Evolutionary conservation across 495 filamentous ascomycete species (phyloP).

Genomic region (Thermothielavioides terrestris): DNA sequence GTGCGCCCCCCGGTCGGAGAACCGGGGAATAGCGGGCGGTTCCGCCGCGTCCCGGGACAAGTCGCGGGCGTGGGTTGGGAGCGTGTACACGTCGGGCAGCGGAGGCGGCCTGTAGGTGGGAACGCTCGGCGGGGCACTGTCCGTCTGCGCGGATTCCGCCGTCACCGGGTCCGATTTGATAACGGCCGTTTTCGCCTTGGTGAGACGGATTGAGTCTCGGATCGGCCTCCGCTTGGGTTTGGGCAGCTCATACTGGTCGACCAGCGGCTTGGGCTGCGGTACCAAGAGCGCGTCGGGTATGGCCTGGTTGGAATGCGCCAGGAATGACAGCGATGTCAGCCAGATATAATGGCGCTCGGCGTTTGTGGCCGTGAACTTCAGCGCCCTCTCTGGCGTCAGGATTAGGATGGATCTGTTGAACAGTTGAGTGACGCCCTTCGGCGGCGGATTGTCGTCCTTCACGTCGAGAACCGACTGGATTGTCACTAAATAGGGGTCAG

Average conservation of each 20-base stretch:
- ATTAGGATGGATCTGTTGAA: conserved; percentile 96
- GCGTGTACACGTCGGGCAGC: conserved; percentile 13
- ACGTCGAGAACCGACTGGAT: conserved; percentile 97
- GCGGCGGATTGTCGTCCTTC: conserved; percentile 84
- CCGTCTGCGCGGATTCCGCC: conserved; percentile 14
- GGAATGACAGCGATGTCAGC: conserved; percentile 88
- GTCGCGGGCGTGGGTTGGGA: conserved; percentile 30
- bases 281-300: conserved; percentile 59
- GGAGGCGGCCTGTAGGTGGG: conserved; percentile 21
- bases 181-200: conserved; percentile 62
- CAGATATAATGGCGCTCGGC: conserved; percentile 89
- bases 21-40: conserved; percentile 72
- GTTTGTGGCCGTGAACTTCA: conserved; percentile 85
- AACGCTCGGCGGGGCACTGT: conserved; percentile 23
- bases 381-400: conserved; percentile 81
- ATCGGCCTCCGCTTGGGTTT: conserved; percentile 49
- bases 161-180: conserved; percentile 27
- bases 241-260: conserved; percentile 40
- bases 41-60: conserved; percentile 51
- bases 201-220: conserved; percentile 83
- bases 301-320: conserved; percentile 73
- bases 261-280: conserved; percentile 43
- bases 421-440: conserved; percentile 55
- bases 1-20: conserved; percentile 45
- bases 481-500: conserved; percentile 51